Evolutionary conservation across 2,329 filamentous ascomycete genomes (phyloP).

Genomic region (Phialophora chinensis): DNA sequence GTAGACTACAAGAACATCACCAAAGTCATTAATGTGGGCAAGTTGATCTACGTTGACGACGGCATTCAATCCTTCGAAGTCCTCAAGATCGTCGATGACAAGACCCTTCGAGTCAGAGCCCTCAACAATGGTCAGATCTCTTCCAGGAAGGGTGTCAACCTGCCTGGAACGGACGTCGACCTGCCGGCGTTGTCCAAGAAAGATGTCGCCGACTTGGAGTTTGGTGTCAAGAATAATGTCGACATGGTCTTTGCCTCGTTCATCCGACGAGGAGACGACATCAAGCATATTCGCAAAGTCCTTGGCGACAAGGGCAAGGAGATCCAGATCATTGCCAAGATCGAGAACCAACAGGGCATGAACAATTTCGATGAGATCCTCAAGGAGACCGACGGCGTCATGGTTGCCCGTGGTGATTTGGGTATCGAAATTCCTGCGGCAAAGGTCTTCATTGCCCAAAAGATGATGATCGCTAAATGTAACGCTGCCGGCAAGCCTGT

Average conservation of each 20-base stretch:
- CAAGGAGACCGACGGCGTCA: constrained; percentile 95
- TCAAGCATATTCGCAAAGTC: constrained; percentile 87
- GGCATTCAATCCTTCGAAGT: constrained; percentile 97
- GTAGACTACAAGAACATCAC: constrained; percentile 99
- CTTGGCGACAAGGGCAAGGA: constrained; percentile 90
- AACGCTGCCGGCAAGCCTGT: constrained; percentile 98
- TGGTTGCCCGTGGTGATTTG: constrained; percentile 98
- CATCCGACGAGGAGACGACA: constrained; percentile 92
- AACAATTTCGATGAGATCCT: constrained; percentile 99
- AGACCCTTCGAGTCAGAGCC: constrained; percentile 84
- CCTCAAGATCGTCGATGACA: constrained; percentile 80
- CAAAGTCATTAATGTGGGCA: constrained; percentile 90
- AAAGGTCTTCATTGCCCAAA: constrained; percentile 98
- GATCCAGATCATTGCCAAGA: constrained; percentile 99
- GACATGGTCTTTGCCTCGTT: constrained; percentile 99
- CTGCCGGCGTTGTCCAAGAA: constrained; percentile 97
- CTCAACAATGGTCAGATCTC: constrained; percentile 99
- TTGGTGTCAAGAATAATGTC: constrained; percentile 97
- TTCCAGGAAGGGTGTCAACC: constrained; percentile 98
- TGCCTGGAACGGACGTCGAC: constrained; percentile 98
- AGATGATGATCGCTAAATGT: constrained; percentile 99
- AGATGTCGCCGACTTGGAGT: constrained; percentile 90
- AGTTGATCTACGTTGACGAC: constrained; percentile 97
- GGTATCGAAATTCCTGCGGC: constrained; percentile 98
- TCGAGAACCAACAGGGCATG: constrained; percentile 99